Evolutionary conservation across 345 rosid species (phyloP).

Genomic region (Eucalyptus regnans): DNA sequence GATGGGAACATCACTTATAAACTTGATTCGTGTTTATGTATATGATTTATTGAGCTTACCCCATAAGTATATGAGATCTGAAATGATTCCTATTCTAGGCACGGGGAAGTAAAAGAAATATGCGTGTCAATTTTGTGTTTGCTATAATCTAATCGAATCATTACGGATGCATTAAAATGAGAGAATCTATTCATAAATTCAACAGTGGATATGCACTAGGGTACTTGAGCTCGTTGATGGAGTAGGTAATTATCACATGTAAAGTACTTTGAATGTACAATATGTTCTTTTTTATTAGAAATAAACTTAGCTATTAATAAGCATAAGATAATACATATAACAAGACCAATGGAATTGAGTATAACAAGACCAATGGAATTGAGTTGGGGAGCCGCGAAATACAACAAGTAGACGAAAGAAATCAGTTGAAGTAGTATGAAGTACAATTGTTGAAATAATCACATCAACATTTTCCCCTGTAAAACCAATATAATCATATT

Average conservation of each 20-base stretch:
- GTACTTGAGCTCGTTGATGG: not conserved
- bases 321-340: not conserved
- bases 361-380: not conserved
- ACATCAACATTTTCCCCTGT: not conserved
- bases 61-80: too few species aligned
- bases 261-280: not conserved
- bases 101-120: too few species aligned
- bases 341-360: not conserved
- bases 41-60: too few species aligned
- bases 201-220: not conserved
- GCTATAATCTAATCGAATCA: too few species aligned
- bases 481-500: too few species aligned
- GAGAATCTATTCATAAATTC: not conserved
- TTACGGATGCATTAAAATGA: not conserved
- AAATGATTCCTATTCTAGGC: too few species aligned
- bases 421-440: not conserved
- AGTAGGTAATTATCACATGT: not conserved
- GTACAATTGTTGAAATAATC: not conserved
- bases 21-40: too few species aligned
- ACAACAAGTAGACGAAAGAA: not conserved
- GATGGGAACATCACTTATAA: too few species aligned
- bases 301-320: not conserved
- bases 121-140: too few species aligned
- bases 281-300: not conserved
- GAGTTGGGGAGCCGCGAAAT: not conserved